These are phyloP conservation scores for Persicaria tinctoria DNA, from an alignment of 148 eudicot genomes.

Conservation along the genomic window DNA sequence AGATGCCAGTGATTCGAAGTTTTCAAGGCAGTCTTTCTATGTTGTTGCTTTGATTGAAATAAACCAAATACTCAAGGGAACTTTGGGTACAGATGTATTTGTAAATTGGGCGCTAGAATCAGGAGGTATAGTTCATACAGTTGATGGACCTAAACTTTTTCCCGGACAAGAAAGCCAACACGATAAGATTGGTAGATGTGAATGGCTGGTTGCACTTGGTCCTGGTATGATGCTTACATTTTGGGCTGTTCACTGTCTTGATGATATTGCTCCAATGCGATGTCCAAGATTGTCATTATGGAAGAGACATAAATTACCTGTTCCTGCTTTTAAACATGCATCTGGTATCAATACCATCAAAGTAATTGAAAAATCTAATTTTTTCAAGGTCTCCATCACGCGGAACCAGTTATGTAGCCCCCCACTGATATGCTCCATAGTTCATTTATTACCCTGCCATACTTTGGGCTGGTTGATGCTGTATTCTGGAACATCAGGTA, in stretches of 20 bases:
- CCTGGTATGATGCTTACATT: constrained; percentile 48
- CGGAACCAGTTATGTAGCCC: constrained; percentile 58
- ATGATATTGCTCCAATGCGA: constrained; percentile 75
- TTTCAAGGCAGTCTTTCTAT: constrained; percentile 41
- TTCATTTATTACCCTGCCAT: constrained; percentile 49
- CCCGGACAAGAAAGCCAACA: constrained; percentile 29
- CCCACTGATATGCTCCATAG: constrained; percentile 60
- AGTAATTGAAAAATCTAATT: constrained; percentile 18
- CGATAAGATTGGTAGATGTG: constrained; percentile 67
- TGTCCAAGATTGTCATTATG: constrained; percentile 77
- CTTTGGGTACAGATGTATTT: constrained; percentile 57
- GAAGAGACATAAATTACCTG: constrained; percentile 47
- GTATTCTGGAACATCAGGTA: constrained; percentile 27
- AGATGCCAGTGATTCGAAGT: constrained; percentile 43
- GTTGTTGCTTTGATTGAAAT: constrained; percentile 73
- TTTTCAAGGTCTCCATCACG: constrained; percentile 52
- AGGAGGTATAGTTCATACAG: constrained; percentile 36
- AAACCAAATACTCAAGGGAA: constrained; percentile 61
- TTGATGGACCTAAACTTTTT: constrained; percentile 28
- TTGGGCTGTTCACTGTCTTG: constrained; percentile 95
- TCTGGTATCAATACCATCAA: constrained; percentile 8
- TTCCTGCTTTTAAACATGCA: constrained; percentile 20
- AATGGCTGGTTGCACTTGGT: constrained; percentile 87
- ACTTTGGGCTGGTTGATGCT: constrained; percentile 46
- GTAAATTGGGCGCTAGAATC: constrained; percentile 75